Evolutionary conservation across 345 rosid species (phyloP), one percentile per base, ranked within the genome.

Genomic region (Camelina laxa): DNA sequence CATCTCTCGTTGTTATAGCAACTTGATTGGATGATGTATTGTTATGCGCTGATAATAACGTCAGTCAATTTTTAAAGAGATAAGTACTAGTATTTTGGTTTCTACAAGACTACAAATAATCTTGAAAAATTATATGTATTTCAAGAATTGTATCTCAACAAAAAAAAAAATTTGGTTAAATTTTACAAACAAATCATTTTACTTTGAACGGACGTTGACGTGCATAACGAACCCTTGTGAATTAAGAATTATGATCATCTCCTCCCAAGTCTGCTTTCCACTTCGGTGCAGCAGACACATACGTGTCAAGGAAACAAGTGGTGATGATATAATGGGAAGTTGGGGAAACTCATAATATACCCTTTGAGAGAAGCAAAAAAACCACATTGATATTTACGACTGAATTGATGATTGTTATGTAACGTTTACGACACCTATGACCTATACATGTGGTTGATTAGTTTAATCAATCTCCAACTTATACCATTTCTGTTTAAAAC

Each of bases 361-460:
- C 17, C 17, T 44, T 57, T 7, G 66, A 13, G 17, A 17, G 31
- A 67, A 33, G 36, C 36, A 58, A 62, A 45, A 22, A 45, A 27
- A n/a, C 45, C 19, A 27, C 54, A 17, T 17, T 22, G 44, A 67
- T 75, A 27, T 9, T 27, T 59, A 60, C 39, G 38, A 75, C 20
- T 27, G 35, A 39, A 75, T 35, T 20, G 36, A 41, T 68, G 74
- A 60, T 75, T n/a, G 39, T 51, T 74, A 75, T 42, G 69, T 61
- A 69, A 61, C 50, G 75, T 75, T 30, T 60, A 67, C 38, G 79
- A 67, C 38, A 75, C 22, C 45, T 41, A 38, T 27, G 30, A 27
- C 27, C 27, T 24, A 24, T 24, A 3, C 5, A 27, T 27, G 4
- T 27, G 5, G 5, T 27, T 4, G 30, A 27, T 27, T 47, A 38